Conservation (phyloP, 225 moss, liverwort and hornwort genomes). For the Sphagnum contortum region DNA sequence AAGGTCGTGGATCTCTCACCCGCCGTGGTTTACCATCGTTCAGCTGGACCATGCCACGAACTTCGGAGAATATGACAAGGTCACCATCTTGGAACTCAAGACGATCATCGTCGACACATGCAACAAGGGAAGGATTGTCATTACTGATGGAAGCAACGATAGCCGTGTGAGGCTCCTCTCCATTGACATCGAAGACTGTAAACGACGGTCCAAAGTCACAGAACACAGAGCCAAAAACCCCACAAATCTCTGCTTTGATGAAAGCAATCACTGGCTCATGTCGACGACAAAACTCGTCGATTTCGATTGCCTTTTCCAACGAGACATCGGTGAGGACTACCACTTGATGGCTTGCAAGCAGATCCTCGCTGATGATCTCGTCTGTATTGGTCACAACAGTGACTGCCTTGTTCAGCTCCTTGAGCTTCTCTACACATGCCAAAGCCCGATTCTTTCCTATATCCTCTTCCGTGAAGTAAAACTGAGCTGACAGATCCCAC, state of each 20-base stretch:
- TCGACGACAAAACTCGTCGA: conserved; percentile 69
- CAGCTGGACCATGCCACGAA: conserved; percentile 82
- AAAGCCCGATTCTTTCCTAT: conserved; percentile 76
- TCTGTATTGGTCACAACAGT: conserved; percentile 36
- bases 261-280: conserved; percentile 77
- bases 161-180: conserved; percentile 85
- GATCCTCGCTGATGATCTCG: conserved; percentile 51
- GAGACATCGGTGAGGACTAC: conserved; percentile 69
- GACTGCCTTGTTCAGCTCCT: conserved; percentile 80
- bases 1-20: conserved; percentile 65
- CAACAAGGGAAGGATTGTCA: conserved; percentile 70
- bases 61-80: conserved; percentile 78
- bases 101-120: conserved; percentile 96
- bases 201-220: conserved; percentile 91
- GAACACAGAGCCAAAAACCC: conserved; percentile 82
- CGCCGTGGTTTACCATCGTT: conserved; percentile 84
- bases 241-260: conserved; percentile 74
- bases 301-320: conserved; percentile 49
- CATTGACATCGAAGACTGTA: conserved; percentile 76
- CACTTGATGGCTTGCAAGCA: conserved; percentile 46
- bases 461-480: conserved; percentile 65
- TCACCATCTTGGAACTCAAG: conserved; percentile 95
- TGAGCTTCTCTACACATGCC: conserved; percentile 72
- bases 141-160: conserved; percentile 88
- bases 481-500: conserved; percentile 80